These are phyloP conservation scores for Epichloe bromicola DNA, from an alignment of 2,329 filamentous ascomycete species.

Conservation along the genomic window DNA sequence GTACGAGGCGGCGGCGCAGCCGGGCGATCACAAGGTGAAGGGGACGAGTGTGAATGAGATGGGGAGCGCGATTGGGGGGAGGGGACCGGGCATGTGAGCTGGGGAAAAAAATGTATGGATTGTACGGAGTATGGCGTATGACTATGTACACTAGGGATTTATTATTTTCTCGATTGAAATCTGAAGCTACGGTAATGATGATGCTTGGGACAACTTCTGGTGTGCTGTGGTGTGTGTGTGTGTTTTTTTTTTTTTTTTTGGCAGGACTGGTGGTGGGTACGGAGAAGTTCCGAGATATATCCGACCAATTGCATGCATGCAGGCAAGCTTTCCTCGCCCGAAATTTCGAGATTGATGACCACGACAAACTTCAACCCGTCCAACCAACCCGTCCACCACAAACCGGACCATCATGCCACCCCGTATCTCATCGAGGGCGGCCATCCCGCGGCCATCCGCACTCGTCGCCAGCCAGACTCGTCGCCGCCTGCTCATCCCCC, in stretches of 20 bases:
- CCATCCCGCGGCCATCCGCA: constrained; percentile 25
- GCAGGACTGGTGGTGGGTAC: too few relatives aligned
- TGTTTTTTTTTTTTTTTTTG: neutral
- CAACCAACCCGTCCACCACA: neutral
- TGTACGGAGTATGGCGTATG: too few relatives aligned
- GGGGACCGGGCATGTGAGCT: constrained; percentile 20
- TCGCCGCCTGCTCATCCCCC: constrained; percentile 32
- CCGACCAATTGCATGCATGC: neutral
- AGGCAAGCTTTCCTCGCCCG: neutral
- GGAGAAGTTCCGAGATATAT: constrained; percentile 6
- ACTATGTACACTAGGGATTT: too few relatives aligned
- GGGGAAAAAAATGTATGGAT: too few relatives aligned
- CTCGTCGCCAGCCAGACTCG: constrained; percentile 11
- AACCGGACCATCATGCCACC: constrained; percentile 27
- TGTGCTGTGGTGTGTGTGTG: neutral
- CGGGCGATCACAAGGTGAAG: constrained; percentile 67
- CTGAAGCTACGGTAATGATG: neutral
- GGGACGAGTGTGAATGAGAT: constrained; percentile 41
- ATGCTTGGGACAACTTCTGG: too few relatives aligned
- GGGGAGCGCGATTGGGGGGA: constrained; percentile 38
- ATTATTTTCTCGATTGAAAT: too few relatives aligned
- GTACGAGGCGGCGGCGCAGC: constrained; percentile 91
- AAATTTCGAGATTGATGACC: neutral
- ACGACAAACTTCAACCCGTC: neutral
- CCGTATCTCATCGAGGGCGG: constrained; percentile 31